Evolutionary conservation across 139 green algal genomes (phyloP).

Genomic region (Volvox africanus): DNA sequence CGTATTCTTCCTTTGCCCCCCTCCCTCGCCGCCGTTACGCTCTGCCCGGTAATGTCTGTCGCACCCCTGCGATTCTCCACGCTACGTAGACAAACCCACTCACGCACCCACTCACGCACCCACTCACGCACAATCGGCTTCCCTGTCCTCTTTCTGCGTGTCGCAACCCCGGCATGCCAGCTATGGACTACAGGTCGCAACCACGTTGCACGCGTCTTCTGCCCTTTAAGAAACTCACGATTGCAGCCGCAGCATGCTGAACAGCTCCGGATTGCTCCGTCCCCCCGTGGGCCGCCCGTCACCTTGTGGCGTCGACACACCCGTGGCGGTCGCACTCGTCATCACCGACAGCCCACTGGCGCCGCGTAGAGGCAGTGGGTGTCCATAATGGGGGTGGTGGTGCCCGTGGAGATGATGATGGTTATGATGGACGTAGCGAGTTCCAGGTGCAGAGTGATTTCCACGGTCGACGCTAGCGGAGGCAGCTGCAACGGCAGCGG

Average conservation of each 20-base stretch:
- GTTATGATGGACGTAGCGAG: neutral
- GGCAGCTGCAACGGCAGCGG: neutral
- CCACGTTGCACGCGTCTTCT: too few relatives aligned
- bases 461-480: neutral
- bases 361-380: neutral
- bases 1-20: too few relatives aligned
- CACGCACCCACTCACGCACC: too few relatives aligned
- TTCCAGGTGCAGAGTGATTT: neutral
- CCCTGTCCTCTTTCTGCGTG: too few relatives aligned
- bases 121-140: too few relatives aligned
- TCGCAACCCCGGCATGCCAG: too few relatives aligned
- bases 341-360: conserved; percentile 26
- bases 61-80: too few relatives aligned
- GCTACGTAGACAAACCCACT: too few relatives aligned
- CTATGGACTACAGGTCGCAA: too few relatives aligned
- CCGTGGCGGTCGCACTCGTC: neutral
- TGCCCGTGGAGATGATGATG: neutral
- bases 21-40: too few relatives aligned
- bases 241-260: conserved; percentile 11
- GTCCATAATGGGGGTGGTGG: neutral
- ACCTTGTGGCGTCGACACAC: neutral
- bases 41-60: too few relatives aligned
- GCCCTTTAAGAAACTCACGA: neutral
- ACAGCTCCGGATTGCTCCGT: conserved; percentile 27
- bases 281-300: neutral